These are phyloP conservation scores for Jimgerdemannia lactiflua DNA, from an alignment of 192 early-diverging fungal genomes.

Conservation along the genomic window DNA sequence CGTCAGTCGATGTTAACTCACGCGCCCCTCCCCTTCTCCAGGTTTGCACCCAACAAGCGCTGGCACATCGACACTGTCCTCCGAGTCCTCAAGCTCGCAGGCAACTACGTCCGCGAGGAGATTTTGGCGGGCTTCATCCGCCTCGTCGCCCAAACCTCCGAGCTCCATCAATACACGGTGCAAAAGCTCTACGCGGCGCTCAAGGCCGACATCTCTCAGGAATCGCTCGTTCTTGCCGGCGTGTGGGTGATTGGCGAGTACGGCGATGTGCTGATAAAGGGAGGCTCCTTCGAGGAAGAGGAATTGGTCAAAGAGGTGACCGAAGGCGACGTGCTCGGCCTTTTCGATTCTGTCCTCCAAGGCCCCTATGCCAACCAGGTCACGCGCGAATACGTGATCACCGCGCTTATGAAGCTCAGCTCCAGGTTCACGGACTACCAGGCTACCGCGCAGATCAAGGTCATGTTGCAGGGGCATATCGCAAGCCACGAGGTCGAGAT, in stretches of 20 bases:
- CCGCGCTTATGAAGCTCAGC: conserved; percentile 85
- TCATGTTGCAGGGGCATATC: conserved; percentile 57
- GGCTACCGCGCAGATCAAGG: conserved; percentile 50
- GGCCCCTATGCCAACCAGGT: conserved; percentile 78
- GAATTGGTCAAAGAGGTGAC: conserved; percentile 56
- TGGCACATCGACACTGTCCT: conserved; percentile 98
- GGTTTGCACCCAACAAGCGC: conserved; percentile 88
- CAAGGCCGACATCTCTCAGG: conserved; percentile 69
- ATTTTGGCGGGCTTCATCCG: conserved; percentile 88
- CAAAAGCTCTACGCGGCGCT: conserved; percentile 87
- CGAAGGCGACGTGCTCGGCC: conserved; percentile 70
- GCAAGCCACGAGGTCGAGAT: conserved; percentile 86
- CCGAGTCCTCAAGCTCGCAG: conserved; percentile 78
- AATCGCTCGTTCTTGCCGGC: conserved; percentile 74
- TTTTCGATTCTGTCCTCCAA: conserved; percentile 72
- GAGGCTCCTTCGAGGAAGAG: conserved; percentile 67
- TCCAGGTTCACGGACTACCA: conserved; percentile 64
- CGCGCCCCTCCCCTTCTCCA: conserved; percentile 5
- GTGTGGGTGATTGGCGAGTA: conserved; percentile 98
- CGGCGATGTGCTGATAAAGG: conserved; percentile 83
- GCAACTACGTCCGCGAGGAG: conserved; percentile 70
- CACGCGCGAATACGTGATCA: conserved; percentile 83
- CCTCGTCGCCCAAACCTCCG: conserved; percentile 71
- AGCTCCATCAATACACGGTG: conserved; percentile 87
- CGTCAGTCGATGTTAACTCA: neutral